These are phyloP conservation scores for Ceratocystiopsis sp. DNA, from an alignment of 2,329 filamentous ascomycete genomes.

Conservation along the genomic window DNA sequence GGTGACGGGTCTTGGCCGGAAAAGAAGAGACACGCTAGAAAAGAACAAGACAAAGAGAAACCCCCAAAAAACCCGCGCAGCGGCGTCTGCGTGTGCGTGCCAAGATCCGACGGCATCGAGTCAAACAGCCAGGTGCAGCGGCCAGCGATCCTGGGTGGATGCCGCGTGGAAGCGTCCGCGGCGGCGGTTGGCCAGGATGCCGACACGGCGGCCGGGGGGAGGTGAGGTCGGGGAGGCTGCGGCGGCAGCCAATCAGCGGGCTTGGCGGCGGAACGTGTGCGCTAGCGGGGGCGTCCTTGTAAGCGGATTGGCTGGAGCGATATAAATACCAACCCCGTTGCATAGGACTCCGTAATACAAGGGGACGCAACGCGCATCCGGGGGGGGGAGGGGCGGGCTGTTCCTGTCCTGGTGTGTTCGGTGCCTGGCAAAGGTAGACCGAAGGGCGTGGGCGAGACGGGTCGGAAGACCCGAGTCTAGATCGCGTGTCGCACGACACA, in stretches of 20 bases:
- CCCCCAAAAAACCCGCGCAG: background rate
- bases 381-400: no score
- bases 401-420: no score
- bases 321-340: no score
- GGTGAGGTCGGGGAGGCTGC: background rate
- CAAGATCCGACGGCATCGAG: conserved; percentile 5
- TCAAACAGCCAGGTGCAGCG: conserved; percentile 3
- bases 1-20: no score
- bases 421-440: no score
- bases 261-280: conserved; percentile 8
- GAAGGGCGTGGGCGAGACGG: no score
- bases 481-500: background rate
- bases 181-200: conserved; percentile 2
- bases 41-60: background rate
- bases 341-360: no score
- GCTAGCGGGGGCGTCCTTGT: background rate
- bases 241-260: conserved; percentile 4
- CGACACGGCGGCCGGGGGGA: background rate
- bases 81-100: background rate
- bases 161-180: conserved; percentile 5
- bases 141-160: background rate
- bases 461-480: no score
- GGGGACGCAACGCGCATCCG: no score
- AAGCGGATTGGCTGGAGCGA: background rate
- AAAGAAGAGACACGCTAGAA: background rate